Conservation (phyloP, 1,284 basidiomycete genomes). For the Sporisorium scitamineum region DNA sequence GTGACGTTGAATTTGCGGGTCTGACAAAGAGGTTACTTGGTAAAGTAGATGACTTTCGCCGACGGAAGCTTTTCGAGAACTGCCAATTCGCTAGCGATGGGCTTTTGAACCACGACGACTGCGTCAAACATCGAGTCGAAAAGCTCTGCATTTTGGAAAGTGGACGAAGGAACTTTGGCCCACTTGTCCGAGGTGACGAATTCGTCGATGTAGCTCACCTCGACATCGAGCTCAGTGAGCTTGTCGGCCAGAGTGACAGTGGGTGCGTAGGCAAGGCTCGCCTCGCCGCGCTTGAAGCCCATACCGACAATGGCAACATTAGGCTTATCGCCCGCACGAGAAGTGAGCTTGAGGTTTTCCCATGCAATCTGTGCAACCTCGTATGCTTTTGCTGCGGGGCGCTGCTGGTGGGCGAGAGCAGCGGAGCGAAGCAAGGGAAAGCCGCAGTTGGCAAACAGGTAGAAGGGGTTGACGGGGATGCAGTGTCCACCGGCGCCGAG, state of each 20-base stretch:
- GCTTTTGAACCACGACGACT: conserved; percentile 33
- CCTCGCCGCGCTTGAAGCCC: conserved; percentile 44
- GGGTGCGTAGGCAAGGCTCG: conserved; percentile 31
- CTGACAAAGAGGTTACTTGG: conserved; percentile 9
- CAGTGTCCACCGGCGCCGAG: conserved; percentile 42
- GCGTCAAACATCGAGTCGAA: conserved; percentile 25
- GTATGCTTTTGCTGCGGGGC: conserved; percentile 18
- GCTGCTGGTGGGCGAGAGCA: conserved; percentile 26
- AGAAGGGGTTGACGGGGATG: conserved; percentile 44
- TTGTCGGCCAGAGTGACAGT: conserved; percentile 37
- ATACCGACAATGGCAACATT: conserved; percentile 29
- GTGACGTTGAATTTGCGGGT: neutral
- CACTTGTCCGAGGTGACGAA: conserved; percentile 30
- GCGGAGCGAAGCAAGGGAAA: conserved; percentile 28
- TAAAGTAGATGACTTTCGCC: conserved; percentile 25
- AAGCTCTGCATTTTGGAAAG: conserved; percentile 9
- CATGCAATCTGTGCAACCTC: conserved; percentile 18
- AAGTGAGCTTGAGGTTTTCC: neutral
- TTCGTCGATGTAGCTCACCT: conserved; percentile 37
- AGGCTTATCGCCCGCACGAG: neutral
- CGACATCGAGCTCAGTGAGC: conserved; percentile 21
- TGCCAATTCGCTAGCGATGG: conserved; percentile 17
- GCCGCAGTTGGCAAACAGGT: conserved; percentile 39
- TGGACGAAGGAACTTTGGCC: conserved; percentile 10
- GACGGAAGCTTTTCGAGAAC: conserved; percentile 17